Conservation (phyloP, 106 monocot species). For the Dioscorea zingiberensis region DNA sequence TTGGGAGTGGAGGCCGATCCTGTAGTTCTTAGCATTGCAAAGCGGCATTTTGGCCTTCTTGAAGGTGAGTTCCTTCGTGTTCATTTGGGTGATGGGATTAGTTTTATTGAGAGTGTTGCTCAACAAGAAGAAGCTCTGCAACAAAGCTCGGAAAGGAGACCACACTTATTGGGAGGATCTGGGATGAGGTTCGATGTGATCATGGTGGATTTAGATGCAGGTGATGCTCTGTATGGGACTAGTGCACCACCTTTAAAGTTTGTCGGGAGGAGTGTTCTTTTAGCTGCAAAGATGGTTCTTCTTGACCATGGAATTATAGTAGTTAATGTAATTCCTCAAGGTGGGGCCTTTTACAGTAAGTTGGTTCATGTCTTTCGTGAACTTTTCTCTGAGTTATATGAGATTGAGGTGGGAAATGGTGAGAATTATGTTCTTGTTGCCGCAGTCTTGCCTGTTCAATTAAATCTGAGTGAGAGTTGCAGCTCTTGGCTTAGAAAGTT, state of each 20-base stretch:
- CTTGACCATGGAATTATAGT: slow-evolving; percentile 42
- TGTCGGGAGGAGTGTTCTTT: slow-evolving; percentile 24
- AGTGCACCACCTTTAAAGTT: slow-evolving; percentile 68
- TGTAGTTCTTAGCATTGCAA: slow-evolving; percentile 51
- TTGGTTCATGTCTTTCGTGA: slow-evolving; percentile 38
- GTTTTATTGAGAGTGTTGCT: slow-evolving; percentile 24
- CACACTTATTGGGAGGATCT: neutral
- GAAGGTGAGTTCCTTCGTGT: slow-evolving; percentile 50
- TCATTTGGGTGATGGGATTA: slow-evolving; percentile 57
- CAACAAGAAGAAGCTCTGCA: neutral
- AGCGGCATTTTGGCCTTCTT: slow-evolving; percentile 60
- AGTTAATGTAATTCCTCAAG: slow-evolving; percentile 56
- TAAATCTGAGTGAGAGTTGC: neutral
- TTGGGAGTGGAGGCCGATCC: slow-evolving; percentile 74
- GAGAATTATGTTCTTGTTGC: slow-evolving; percentile 75
- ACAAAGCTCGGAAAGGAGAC: neutral
- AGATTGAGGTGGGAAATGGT: slow-evolving; percentile 60
- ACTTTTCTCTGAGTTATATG: slow-evolving; percentile 60
- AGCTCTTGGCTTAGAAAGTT: slow-evolving; percentile 19
- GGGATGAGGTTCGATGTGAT: slow-evolving; percentile 38
- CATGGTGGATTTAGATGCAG: slow-evolving; percentile 86
- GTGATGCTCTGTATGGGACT: slow-evolving; percentile 27
- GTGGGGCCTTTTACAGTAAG: slow-evolving; percentile 10
- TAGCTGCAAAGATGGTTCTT: slow-evolving; percentile 36
- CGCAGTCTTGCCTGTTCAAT: slow-evolving; percentile 10